phyloP scores from a whole-genome alignment of 2,329 filamentous ascomycete species.

The Bipolaris bicolor region DNA sequence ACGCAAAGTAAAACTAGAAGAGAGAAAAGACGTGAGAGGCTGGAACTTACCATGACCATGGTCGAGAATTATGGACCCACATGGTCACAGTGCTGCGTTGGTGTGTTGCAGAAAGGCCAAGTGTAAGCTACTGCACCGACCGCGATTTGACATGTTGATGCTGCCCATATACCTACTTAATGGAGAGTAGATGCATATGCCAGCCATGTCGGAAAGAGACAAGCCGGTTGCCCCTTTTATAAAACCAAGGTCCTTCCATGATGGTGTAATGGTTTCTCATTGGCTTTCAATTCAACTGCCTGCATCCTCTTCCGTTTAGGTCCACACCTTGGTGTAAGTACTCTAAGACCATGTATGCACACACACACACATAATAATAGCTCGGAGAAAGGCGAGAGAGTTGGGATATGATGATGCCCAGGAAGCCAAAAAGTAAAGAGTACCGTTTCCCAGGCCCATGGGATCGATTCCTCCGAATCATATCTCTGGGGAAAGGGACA shows the following conservation, averaged over 20 bases:
- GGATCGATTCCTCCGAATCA: slow-evolving; percentile 2
- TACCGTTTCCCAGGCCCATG: slow-evolving; percentile 4
- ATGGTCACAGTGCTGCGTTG: neutral
- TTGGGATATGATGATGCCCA: neutral
- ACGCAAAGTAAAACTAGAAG: neutral
- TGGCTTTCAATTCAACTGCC: neutral
- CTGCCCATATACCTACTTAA: neutral
- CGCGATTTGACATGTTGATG: neutral
- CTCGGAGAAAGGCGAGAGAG: neutral
- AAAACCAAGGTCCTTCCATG: no score
- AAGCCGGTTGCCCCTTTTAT: no score
- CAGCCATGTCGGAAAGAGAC: no score
- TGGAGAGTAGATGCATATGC: no score
- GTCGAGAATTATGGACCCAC: neutral
- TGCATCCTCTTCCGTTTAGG: neutral
- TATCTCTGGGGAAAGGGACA: slow-evolving; percentile 3
- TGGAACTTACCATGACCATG: neutral
- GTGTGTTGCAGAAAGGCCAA: neutral
- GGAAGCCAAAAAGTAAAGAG: slow-evolving; percentile 6
- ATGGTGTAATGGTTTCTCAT: no score
- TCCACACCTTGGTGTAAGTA: no score
- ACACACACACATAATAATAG: neutral
- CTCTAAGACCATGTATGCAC: no score
- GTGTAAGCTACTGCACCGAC: neutral
- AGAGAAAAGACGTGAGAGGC: neutral